These are phyloP conservation scores for Phytophthora rubi DNA, from an alignment of 352 stramenopile genomes.

Conservation along the genomic window DNA sequence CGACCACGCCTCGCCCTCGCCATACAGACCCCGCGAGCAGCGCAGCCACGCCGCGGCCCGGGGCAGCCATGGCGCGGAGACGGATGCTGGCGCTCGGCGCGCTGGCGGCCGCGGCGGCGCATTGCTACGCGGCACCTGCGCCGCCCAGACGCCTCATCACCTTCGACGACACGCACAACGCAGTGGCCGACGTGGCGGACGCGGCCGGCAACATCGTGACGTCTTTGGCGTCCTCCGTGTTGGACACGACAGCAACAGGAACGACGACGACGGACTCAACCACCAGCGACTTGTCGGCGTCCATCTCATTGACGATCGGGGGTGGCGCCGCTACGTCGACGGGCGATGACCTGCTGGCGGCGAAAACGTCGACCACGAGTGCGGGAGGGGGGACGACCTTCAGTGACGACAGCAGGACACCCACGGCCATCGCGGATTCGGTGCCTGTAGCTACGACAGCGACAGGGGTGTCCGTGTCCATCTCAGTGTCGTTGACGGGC, in stretches of 20 bases:
- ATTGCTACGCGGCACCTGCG: slow-evolving; percentile 18
- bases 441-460: not conserved
- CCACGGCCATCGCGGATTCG: slow-evolving; percentile 1
- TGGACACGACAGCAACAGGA: slow-evolving; percentile 7
- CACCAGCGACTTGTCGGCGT: slow-evolving; percentile 1
- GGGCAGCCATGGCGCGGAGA: slow-evolving; percentile 34
- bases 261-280: not conserved
- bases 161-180: slow-evolving; percentile 28
- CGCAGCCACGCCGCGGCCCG: slow-evolving; percentile 5
- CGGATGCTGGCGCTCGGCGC: slow-evolving; percentile 23
- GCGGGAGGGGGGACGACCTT: not conserved
- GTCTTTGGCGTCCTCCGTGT: slow-evolving; percentile 18
- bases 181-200: slow-evolving; percentile 11
- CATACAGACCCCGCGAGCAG: not conserved
- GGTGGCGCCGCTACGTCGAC: not conserved
- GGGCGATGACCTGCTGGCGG: not conserved
- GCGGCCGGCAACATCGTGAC: slow-evolving; percentile 10
- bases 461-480: not conserved
- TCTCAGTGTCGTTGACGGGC: not conserved
- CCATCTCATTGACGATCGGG: slow-evolving; percentile 19
- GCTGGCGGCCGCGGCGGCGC: slow-evolving; percentile 17
- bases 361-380: slow-evolving; percentile 5
- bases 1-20: slow-evolving; percentile 18
- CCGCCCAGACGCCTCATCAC: slow-evolving; percentile 24
- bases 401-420: slow-evolving; percentile 6